A percentile compares a stretch with the other conserved stretches of the same genome.
Evolutionary conservation across 2,329 filamentous ascomycete genomes (phyloP).

Genomic region (Leptosphaerulina australis): DNA sequence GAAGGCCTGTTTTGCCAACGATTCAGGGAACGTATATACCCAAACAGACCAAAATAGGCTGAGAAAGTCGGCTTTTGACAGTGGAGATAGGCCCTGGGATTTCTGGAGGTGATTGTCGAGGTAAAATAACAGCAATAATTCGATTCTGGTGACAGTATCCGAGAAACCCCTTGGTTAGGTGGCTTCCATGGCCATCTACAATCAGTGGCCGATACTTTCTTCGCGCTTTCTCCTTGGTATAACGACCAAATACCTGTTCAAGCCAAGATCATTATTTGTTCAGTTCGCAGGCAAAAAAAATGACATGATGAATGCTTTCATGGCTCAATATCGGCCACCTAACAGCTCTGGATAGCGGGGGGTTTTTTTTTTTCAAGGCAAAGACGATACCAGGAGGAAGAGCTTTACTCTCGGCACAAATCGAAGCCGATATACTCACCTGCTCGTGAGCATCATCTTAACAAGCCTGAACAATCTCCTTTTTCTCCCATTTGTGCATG

Average conservation of each 20-base stretch:
- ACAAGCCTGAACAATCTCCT: background rate
- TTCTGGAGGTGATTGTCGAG: too few species aligned
- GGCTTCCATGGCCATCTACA: conserved; percentile 19
- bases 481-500: background rate
- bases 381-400: too few species aligned
- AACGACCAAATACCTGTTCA: too few species aligned
- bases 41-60: background rate
- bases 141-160: conserved; percentile 44
- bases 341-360: background rate
- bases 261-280: too few species aligned
- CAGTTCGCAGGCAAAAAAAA: too few species aligned
- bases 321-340: conserved; percentile 1
- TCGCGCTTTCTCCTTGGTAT: conserved; percentile 11
- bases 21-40: background rate
- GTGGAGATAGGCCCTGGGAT: background rate
- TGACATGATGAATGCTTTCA: too few species aligned
- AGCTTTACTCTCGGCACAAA: too few species aligned
- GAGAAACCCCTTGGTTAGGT: conserved; percentile 45
- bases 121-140: conserved; percentile 29
- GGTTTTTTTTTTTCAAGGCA: background rate
- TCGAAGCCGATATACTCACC: too few species aligned
- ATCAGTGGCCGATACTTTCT: conserved; percentile 10
- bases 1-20: background rate
- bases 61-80: background rate
- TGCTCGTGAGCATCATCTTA: too few species aligned